phyloP scores from a whole-genome alignment of 2,329 filamentous ascomycete species.

The Stagonosporopsis rhizophila region DNA sequence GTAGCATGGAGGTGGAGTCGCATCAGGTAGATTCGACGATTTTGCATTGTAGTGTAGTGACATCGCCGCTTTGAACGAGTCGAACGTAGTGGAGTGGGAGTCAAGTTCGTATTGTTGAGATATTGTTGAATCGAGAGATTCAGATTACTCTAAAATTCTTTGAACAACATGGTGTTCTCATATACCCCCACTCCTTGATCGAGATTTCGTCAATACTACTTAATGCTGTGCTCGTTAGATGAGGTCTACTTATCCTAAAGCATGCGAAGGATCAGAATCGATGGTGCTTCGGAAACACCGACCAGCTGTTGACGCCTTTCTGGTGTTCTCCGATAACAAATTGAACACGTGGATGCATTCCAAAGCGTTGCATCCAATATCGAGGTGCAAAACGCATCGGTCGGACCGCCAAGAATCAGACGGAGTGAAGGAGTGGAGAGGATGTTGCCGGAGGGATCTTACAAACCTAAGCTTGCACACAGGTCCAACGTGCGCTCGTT shows the following conservation, averaged over 20 bases:
- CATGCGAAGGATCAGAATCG: not conserved
- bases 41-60: not conserved
- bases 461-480: not conserved
- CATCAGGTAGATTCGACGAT: too few relatives aligned
- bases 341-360: not conserved
- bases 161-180: not conserved
- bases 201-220: not conserved
- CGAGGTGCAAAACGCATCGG: not conserved
- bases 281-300: not conserved
- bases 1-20: slow-evolving; percentile 7
- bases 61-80: not conserved
- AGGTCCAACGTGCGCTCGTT: not conserved
- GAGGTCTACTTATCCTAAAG: not conserved
- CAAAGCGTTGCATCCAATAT: not conserved
- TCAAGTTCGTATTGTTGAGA: not conserved
- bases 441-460: not conserved
- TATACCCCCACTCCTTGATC: not conserved
- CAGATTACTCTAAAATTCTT: not conserved
- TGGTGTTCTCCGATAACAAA: not conserved
- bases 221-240: not conserved
- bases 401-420: not conserved
- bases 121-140: not conserved
- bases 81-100: not conserved
- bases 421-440: not conserved
- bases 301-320: not conserved